Evolutionary conservation across 225 moss, liverwort and hornwort species (phyloP), one percentile per base, ranked within the genome.

Genomic region (Physcomitrium patens): DNA sequence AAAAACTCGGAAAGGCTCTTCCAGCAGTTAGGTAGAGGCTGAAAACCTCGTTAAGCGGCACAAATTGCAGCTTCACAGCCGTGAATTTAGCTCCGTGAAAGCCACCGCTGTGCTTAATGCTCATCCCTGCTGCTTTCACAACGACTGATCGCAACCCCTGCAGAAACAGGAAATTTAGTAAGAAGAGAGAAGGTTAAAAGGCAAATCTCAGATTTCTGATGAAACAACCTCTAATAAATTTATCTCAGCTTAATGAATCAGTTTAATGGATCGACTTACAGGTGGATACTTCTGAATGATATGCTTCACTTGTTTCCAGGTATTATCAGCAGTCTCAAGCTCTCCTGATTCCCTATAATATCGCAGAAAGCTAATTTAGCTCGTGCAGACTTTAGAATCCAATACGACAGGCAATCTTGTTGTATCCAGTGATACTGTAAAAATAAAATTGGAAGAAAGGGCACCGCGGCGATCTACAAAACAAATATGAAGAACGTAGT

Each of bases 301-400:
- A 11, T 67, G 71, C 67, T 84, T 88, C 57, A 76, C 85, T 69
- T 91, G 74, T 47, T 68, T 89, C 93, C 93, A 93, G 12, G 72
- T 71, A 31, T 86, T 81, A 24, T 84, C 84, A 13, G 70, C 76
- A 13, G 87, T 60, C 43, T 54, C 78, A 16, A 88, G 74, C 51
- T 88, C 86, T 31, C 84, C 87, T 8, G 91, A 93, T 19, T 87
- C 84, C 86, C 91, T 93, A 65, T n/a, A 73, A 57, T 43, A 56
- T 51, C 44, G 3, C 64, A 73, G 57, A 10, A 9, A 15, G 57
- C 9, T 8, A 28, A 13, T 57, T 75, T 70, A 84, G 61, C 22
- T 60, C 26, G 9, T 48, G n/a, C 14, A 28, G 7, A 37, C 7
- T 37, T 37, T 0, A 37, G 5, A 37, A 37, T 24, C 24, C 31